phyloP scores from a whole-genome alignment of 2,329 filamentous ascomycete genomes.

The Fusarium sp. region DNA sequence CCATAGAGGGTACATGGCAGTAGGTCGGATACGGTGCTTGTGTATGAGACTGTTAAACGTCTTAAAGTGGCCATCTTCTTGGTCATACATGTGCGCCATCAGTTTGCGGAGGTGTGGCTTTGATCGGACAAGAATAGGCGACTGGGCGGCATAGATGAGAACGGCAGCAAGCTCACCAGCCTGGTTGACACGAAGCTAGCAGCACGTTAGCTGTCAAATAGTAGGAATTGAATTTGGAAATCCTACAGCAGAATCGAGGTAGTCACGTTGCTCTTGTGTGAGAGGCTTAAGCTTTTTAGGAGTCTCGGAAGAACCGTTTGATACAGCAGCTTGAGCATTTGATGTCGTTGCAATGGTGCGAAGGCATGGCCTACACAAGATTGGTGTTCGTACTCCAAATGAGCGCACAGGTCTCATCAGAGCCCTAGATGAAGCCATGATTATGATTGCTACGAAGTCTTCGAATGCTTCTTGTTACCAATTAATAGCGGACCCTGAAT shows the following conservation, averaged over 20 bases:
- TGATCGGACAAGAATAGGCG: slow-evolving; percentile 78
- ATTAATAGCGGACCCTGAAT: slow-evolving; percentile 30
- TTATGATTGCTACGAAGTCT: slow-evolving; percentile 13
- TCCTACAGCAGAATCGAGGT: slow-evolving; percentile 77
- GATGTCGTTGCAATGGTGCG: slow-evolving; percentile 41
- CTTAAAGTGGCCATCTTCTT: slow-evolving; percentile 87
- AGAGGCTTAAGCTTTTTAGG: slow-evolving; percentile 67
- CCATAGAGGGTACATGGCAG: slow-evolving; percentile 93
- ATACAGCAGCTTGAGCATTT: slow-evolving; percentile 29
- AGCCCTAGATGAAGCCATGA: slow-evolving; percentile 38
- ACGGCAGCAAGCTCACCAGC: slow-evolving; percentile 97
- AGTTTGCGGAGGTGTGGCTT: slow-evolving; percentile 89
- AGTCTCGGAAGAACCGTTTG: slow-evolving; percentile 40
- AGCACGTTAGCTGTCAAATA: slow-evolving; percentile 14
- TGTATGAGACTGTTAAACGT: slow-evolving; percentile 88
- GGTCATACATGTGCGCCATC: slow-evolving; percentile 98
- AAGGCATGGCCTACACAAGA: slow-evolving; percentile 29
- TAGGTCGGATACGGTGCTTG: slow-evolving; percentile 90
- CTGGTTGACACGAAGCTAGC: slow-evolving; percentile 90
- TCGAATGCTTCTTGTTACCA: slow-evolving; percentile 9
- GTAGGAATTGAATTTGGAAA: background rate
- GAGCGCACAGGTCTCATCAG: slow-evolving; percentile 30
- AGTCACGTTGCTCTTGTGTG: slow-evolving; percentile 76
- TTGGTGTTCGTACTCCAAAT: slow-evolving; percentile 25
- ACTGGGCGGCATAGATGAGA: slow-evolving; percentile 92